Evolutionary conservation across 2,329 filamentous ascomycete genomes (phyloP).

Genomic region (Magnaporthiopsis rhizophila): DNA sequence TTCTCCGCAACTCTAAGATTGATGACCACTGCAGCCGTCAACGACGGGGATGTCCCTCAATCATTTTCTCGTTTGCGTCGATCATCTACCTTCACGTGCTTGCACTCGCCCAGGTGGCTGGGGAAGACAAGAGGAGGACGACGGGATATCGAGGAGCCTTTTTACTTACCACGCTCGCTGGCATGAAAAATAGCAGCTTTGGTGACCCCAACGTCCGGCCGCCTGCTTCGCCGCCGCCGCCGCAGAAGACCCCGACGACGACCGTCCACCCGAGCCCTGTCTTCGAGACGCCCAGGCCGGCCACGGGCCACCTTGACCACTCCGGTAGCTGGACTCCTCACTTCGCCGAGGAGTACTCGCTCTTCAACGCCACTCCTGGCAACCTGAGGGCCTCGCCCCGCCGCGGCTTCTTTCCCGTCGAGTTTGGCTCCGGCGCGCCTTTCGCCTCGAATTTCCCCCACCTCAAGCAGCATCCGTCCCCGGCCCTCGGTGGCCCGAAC

Average conservation of each 20-base stretch:
- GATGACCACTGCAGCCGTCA: neutral
- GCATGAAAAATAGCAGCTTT: constrained; percentile 37
- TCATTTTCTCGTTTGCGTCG: neutral
- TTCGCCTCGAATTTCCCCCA: constrained; percentile 16
- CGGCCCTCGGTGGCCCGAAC: constrained; percentile 19
- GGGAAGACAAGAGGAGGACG: neutral
- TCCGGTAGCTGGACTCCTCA: constrained; percentile 49
- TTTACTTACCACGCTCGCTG: constrained; percentile 27
- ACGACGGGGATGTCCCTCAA: neutral
- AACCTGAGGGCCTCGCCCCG: constrained; percentile 40
- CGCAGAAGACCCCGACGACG: constrained; percentile 49
- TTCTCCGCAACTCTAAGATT: neutral
- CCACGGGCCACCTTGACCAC: constrained; percentile 38
- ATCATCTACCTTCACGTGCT: neutral
- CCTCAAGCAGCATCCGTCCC: constrained; percentile 15
- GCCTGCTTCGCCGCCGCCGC: constrained; percentile 42
- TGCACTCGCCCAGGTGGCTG: neutral
- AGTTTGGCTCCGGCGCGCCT: constrained; percentile 26
- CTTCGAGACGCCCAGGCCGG: constrained; percentile 48
- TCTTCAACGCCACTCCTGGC: constrained; percentile 57
- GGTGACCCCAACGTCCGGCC: constrained; percentile 55
- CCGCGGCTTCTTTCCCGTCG: constrained; percentile 32
- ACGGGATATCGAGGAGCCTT: neutral
- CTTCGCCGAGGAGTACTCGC: constrained; percentile 58
- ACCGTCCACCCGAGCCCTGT: constrained; percentile 44